Evolutionary conservation across 2,329 filamentous ascomycete species (phyloP), one percentile per base, ranked within the genome.

Genomic region (Zymoseptoria passerinii): DNA sequence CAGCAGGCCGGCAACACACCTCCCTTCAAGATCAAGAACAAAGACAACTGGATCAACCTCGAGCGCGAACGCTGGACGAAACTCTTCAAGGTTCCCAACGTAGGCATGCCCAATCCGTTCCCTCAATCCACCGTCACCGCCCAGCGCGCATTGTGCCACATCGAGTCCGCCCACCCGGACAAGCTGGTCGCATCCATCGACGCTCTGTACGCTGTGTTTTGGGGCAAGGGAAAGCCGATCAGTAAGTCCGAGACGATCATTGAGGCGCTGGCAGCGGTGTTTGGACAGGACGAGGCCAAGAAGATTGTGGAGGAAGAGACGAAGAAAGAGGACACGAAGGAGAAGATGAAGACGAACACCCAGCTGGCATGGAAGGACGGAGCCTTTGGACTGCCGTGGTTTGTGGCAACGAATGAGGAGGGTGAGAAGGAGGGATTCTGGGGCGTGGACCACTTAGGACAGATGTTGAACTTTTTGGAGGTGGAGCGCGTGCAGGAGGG

Each of bases 341-440:
- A 73, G 18, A 59, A 66, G 28, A 65, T 85, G 64, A 66, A 61
- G 5, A 71, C 71, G 23, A 83, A 82, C 58, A 83, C 81, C 1
- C 75, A 82, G 13, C 62, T 68, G 54, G 80, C 81, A 1, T 73
- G 84, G 23, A 70, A 72, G 23, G 74, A 78, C 23, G 83, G 81
- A 1, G 81, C 80, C 1, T 86, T 86, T 73, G 83, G 83, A 1
- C 66, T 85, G 55, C 83, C 83, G 2, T 86, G 81, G 78, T 81
- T 83, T 66, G 71, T 75, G 55, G 83, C 81, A 55, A 81, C 77
- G 53, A 82, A 84, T 68, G 54, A 69, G 6, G 72, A 80, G 54
- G 82, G 82, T 0, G 70, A 80, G 65, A 81, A 69, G 44, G 81
- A 84, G 62, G 71, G 71, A 0, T 85, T 81, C 64, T 86, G 81